Percentiles rank a stretch among this genome's conserved stretches.
phyloP scores from a whole-genome alignment of 2,329 filamentous ascomycete genomes.

The Pseudocercospora fijiensis region DNA sequence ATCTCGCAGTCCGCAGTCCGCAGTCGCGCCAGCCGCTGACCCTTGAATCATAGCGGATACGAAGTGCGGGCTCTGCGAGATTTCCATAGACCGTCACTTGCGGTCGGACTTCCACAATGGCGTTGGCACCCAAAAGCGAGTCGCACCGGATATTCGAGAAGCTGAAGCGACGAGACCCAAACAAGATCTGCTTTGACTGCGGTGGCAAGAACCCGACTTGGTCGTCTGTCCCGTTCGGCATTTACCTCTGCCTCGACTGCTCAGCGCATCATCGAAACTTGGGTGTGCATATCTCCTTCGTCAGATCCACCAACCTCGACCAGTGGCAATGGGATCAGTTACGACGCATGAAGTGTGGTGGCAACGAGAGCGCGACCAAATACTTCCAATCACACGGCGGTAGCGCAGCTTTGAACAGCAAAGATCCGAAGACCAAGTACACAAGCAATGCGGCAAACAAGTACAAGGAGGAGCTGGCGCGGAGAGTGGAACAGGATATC shows the following conservation, averaged over 20 bases:
- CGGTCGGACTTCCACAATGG: slow-evolving; percentile 45
- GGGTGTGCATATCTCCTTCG: slow-evolving; percentile 98
- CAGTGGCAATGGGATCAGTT: slow-evolving; percentile 99
- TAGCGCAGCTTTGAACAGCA: slow-evolving; percentile 88
- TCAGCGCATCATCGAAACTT: slow-evolving; percentile 96
- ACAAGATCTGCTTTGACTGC: slow-evolving; percentile 99
- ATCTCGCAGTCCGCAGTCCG: not conserved
- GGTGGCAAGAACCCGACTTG: slow-evolving; percentile 96
- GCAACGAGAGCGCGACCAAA: slow-evolving; percentile 96
- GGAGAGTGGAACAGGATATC: slow-evolving; percentile 77
- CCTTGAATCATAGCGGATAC: not conserved
- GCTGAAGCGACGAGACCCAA: slow-evolving; percentile 87
- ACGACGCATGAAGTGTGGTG: slow-evolving; percentile 95
- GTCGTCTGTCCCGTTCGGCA: slow-evolving; percentile 88
- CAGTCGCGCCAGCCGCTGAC: not conserved
- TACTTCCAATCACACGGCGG: slow-evolving; percentile 97
- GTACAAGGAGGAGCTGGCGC: slow-evolving; percentile 96
- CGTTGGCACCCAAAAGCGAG: slow-evolving; percentile 81
- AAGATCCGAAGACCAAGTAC: slow-evolving; percentile 96
- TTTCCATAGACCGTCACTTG: not conserved
- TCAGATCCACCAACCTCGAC: slow-evolving; percentile 96
- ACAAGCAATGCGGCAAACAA: slow-evolving; percentile 89
- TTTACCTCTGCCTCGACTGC: slow-evolving; percentile 97
- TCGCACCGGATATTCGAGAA: slow-evolving; percentile 98
- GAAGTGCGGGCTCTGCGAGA: not conserved